These are phyloP conservation scores for Brassica cretica DNA, from an alignment of 345 rosid genomes.

Conservation along the genomic window DNA sequence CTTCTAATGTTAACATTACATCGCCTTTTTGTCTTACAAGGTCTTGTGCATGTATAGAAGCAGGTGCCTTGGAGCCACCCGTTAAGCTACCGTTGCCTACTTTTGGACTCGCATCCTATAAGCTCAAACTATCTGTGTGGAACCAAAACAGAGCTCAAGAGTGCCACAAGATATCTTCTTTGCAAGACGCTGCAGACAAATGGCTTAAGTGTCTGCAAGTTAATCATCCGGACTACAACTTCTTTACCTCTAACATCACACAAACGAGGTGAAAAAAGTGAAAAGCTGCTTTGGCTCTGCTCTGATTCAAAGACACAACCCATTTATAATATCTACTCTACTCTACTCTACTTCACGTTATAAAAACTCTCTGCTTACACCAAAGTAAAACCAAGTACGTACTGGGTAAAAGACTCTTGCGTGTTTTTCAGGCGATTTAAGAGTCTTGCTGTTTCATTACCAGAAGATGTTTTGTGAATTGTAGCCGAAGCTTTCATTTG, in stretches of 20 bases:
- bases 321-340: constrained; percentile 16
- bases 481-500: constrained; percentile 14
- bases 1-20: background rate
- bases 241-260: constrained; percentile 59
- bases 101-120: constrained; percentile 86
- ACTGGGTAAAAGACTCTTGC: constrained; percentile 28
- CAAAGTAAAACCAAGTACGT: constrained; percentile 11
- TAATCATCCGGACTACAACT: constrained; percentile 72
- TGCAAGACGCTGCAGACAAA: constrained; percentile 62
- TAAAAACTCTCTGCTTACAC: constrained; percentile 38
- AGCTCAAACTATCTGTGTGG: constrained; percentile 80
- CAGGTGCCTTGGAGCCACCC: constrained; percentile 49
- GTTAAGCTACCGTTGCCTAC: constrained; percentile 59
- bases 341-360: constrained; percentile 16
- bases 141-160: constrained; percentile 54
- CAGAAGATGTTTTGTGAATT: constrained; percentile 38
- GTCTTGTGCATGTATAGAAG: constrained; percentile 2
- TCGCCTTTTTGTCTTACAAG: background rate
- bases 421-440: constrained; percentile 39
- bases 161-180: constrained; percentile 53
- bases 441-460: constrained; percentile 30
- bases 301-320: constrained; percentile 18
- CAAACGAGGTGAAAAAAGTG: constrained; percentile 41
- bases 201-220: constrained; percentile 74
- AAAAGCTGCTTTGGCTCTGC: constrained; percentile 14